phyloP scores from a whole-genome alignment of 108 stramenopile species.

The Pseudonitzschia delicatissima region DNA sequence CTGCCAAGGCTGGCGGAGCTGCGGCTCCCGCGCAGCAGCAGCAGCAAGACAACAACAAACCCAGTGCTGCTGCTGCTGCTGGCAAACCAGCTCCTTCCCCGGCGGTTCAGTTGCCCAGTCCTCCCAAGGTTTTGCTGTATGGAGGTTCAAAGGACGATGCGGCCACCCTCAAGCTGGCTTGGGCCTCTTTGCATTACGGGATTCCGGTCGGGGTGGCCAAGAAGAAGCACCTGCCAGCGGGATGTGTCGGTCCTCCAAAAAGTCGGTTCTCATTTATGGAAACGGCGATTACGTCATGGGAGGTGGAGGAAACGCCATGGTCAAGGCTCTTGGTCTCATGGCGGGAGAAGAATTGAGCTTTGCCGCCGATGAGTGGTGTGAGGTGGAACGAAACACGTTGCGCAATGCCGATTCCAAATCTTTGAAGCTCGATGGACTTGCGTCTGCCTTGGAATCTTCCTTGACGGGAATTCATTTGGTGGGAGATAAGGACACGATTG shows the following conservation, averaged over 20 bases:
- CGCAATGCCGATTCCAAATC: slow-evolving; percentile 31
- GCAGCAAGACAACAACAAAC: neutral
- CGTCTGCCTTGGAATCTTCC: slow-evolving; percentile 20
- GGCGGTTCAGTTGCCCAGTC: slow-evolving; percentile 3
- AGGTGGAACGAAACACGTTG: slow-evolving; percentile 64
- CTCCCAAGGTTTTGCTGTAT: slow-evolving; percentile 32
- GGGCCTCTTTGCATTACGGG: slow-evolving; percentile 52
- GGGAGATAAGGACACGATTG: slow-evolving; percentile 41
- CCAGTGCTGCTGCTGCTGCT: slow-evolving; percentile 10
- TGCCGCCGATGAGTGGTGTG: slow-evolving; percentile 77
- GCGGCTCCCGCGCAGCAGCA: slow-evolving; percentile 11
- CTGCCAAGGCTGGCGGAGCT: slow-evolving; percentile 38
- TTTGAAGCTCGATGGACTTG: slow-evolving; percentile 22
- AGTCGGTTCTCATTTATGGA: slow-evolving; percentile 46
- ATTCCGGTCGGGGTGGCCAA: slow-evolving; percentile 44
- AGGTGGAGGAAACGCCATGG: slow-evolving; percentile 82
- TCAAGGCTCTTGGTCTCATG: slow-evolving; percentile 55
- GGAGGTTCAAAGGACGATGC: slow-evolving; percentile 26
- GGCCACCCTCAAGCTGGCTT: slow-evolving; percentile 67
- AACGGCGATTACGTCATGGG: slow-evolving; percentile 38
- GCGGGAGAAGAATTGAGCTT: slow-evolving; percentile 19
- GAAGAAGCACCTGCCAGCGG: slow-evolving; percentile 25
- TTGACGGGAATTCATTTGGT: slow-evolving; percentile 38
- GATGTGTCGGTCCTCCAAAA: slow-evolving; percentile 12
- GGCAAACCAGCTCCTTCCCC: slow-evolving; percentile 7